phyloP scores from a whole-genome alignment of 108 stramenopile species.

The Parmales sp. region DNA sequence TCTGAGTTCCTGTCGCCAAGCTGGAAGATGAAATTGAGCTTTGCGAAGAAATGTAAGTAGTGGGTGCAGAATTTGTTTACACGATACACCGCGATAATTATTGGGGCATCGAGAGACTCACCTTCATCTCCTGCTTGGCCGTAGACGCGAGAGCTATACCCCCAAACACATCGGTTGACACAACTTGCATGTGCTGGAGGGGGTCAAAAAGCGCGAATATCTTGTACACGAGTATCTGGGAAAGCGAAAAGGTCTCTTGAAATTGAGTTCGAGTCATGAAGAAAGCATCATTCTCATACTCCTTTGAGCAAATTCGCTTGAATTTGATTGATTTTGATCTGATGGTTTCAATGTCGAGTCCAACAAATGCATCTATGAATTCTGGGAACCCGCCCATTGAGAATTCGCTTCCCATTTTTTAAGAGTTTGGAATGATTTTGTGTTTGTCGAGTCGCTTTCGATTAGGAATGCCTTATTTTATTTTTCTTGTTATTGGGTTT shows the following conservation, averaged over 20 bases:
- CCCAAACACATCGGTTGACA: neutral
- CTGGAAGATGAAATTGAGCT: neutral
- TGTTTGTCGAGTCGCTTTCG: too few relatives aligned
- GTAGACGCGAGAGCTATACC: neutral
- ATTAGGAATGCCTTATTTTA: too few relatives aligned
- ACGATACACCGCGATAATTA: too few relatives aligned
- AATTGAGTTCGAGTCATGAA: slow-evolving; percentile 1
- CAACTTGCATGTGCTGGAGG: neutral
- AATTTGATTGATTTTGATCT: neutral
- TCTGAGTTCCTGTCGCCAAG: slow-evolving; percentile 1
- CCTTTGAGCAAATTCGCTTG: neutral
- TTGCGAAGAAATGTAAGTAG: too few relatives aligned
- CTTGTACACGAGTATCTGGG: neutral
- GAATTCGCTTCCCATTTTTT: neutral
- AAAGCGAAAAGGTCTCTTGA: neutral
- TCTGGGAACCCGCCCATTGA: neutral
- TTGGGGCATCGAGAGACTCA: too few relatives aligned
- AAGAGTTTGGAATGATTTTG: neutral
- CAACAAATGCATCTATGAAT: neutral
- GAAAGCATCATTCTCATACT: slow-evolving; percentile 7
- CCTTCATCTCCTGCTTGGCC: neutral
- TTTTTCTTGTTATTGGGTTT: too few relatives aligned
- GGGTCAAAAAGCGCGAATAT: neutral
- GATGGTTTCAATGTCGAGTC: neutral
- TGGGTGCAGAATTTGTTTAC: too few relatives aligned